Evolutionary conservation across 768 basidiomycete species (phyloP).

Genomic region (Collybia sp.): DNA sequence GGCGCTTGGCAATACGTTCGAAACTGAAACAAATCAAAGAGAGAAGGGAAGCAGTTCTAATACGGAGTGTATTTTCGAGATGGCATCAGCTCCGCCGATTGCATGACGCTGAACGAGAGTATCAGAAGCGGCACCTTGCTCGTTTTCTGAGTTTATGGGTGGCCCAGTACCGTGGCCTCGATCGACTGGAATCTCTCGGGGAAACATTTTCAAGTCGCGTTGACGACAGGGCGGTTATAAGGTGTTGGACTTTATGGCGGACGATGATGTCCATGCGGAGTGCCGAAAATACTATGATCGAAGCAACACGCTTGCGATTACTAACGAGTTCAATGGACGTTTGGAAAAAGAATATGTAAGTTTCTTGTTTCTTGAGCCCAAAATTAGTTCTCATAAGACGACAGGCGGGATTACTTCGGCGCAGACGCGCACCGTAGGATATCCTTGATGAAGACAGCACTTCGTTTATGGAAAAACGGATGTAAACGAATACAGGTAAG

Average conservation of each 20-base stretch:
- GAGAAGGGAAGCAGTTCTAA: constrained; percentile 46
- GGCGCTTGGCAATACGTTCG: constrained; percentile 67
- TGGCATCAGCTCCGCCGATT: constrained; percentile 62
- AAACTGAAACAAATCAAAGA: constrained; percentile 63
- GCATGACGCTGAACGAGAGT: constrained; percentile 47
- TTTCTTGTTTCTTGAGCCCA: not conserved
- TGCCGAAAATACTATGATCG: constrained; percentile 38
- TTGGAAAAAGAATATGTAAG: constrained; percentile 39
- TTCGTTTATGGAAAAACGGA: constrained; percentile 54
- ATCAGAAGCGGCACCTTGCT: constrained; percentile 35
- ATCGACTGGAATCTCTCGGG: constrained; percentile 42
- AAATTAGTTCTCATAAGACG: not conserved
- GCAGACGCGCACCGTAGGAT: constrained; percentile 40
- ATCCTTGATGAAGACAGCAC: constrained; percentile 36
- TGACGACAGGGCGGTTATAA: constrained; percentile 31
- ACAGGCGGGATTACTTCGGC: constrained; percentile 38
- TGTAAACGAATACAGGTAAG: constrained; percentile 46
- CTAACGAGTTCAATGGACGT: constrained; percentile 39
- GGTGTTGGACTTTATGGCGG: constrained; percentile 59
- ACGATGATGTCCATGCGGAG: constrained; percentile 34
- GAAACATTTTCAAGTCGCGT: constrained; percentile 38
- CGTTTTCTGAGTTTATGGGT: constrained; percentile 55
- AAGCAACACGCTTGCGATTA: constrained; percentile 43
- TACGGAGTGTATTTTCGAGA: constrained; percentile 55
- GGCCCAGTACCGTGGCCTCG: constrained; percentile 30